These are phyloP conservation scores for Exutisphaerella laricina DNA, from an alignment of 2,329 filamentous ascomycete species.

Conservation along the genomic window DNA sequence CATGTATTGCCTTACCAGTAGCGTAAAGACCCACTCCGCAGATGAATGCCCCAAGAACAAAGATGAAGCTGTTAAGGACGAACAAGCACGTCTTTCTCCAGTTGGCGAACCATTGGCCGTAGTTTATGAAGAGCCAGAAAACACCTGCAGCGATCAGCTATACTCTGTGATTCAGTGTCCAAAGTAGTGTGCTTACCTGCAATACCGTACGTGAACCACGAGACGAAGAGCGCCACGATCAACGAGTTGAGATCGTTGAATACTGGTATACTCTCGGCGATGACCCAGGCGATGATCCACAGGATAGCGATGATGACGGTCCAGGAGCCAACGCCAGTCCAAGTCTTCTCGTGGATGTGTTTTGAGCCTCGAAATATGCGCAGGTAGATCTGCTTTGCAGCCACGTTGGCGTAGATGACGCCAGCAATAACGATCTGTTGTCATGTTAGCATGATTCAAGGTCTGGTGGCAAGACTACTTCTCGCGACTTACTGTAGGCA, in stretches of 20 bases:
- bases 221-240: conserved; percentile 55
- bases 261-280: conserved; percentile 65
- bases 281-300: conserved; percentile 60
- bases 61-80: conserved; percentile 38
- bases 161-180: background rate
- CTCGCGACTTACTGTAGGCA: conserved; percentile 48
- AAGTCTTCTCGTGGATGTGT: conserved; percentile 32
- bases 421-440: conserved; percentile 59
- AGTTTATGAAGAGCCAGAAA: conserved; percentile 40
- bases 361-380: conserved; percentile 56
- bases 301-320: conserved; percentile 49
- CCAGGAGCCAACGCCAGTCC: conserved; percentile 51
- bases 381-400: conserved; percentile 60
- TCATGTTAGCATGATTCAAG: background rate
- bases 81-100: conserved; percentile 40
- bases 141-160: conserved; percentile 11
- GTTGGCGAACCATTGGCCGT: conserved; percentile 37
- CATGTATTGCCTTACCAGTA: conserved; percentile 18
- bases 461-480: background rate
- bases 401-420: conserved; percentile 63
- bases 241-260: conserved; percentile 63
- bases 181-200: background rate
- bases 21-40: conserved; percentile 25
- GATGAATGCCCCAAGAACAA: conserved; percentile 25
- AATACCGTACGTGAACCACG: conserved; percentile 49